A percentile compares a stretch with the other conserved stretches of the same genome.
These are phyloP conservation scores for Guillardia theta DNA, from an alignment of 78 protist genomes.

Conservation along the genomic window DNA sequence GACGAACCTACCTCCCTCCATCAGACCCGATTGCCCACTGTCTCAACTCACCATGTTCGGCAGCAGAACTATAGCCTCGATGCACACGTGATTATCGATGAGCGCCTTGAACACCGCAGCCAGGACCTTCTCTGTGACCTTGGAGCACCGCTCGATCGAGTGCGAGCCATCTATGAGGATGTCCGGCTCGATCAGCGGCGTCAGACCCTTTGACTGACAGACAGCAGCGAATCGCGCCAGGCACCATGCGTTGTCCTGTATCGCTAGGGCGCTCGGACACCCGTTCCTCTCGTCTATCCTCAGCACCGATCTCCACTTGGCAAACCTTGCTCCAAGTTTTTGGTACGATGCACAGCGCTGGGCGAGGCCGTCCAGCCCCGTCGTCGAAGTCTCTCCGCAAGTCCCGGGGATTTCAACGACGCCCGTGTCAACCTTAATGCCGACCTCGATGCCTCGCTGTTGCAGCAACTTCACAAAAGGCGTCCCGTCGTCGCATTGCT, in stretches of 20 bases:
- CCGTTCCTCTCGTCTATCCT: conserved; percentile 68
- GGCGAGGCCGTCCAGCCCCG: conserved; percentile 86
- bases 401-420: conserved; percentile 58
- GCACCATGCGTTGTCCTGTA: conserved; percentile 78
- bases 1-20: conserved; percentile 72
- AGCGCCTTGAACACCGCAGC: conserved; percentile 25
- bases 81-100: conserved; percentile 46
- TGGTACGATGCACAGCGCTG: conserved; percentile 82
- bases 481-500: conserved; percentile 74
- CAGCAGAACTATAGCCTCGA: conserved; percentile 81
- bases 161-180: conserved; percentile 80
- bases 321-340: conserved; percentile 83
- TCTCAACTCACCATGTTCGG: conserved; percentile 50
- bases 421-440: conserved; percentile 74
- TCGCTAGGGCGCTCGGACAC: conserved; percentile 59
- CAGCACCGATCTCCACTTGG: conserved; percentile 63
- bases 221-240: conserved; percentile 86
- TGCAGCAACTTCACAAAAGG: conserved; percentile 67
- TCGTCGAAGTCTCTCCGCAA: conserved; percentile 75
- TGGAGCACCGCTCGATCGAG: conserved; percentile 59
- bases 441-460: conserved; percentile 68
- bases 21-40: not conserved
- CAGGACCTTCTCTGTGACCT: conserved; percentile 56
- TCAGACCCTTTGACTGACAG: conserved; percentile 46
- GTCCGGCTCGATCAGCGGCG: conserved; percentile 94